Evolutionary conservation across 495 filamentous ascomycete species (phyloP).

Genomic region (Penicillium verhagenii): DNA sequence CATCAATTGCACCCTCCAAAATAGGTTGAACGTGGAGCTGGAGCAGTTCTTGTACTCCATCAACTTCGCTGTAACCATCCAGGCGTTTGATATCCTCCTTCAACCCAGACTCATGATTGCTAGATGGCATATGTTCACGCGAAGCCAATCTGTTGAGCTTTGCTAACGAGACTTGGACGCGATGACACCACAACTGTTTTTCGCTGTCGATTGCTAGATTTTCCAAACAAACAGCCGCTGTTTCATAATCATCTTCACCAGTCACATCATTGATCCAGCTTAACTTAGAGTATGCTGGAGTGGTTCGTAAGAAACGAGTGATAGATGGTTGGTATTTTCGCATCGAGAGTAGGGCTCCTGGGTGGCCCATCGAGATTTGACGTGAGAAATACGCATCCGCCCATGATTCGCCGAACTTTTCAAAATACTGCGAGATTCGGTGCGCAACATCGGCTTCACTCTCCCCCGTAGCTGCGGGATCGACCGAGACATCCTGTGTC

Average conservation of each 20-base stretch:
- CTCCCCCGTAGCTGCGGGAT: constrained; percentile 12
- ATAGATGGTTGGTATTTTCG: constrained; percentile 63
- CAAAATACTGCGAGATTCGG: constrained; percentile 62
- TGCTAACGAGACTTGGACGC: constrained; percentile 83
- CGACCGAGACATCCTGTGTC: constrained; percentile 3
- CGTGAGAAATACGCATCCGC: constrained; percentile 77
- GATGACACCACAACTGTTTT: constrained; percentile 80
- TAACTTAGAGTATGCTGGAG: constrained; percentile 64
- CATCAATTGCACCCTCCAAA: constrained; percentile 69
- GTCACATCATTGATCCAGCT: constrained; percentile 92
- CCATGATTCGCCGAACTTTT: constrained; percentile 70
- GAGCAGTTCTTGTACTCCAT: constrained; percentile 72
- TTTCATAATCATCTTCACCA: constrained; percentile 66
- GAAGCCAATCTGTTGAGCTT: constrained; percentile 76
- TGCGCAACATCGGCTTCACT: constrained; percentile 36
- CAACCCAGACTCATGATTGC: constrained; percentile 18
- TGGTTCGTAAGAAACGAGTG: constrained; percentile 72
- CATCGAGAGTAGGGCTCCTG: constrained; percentile 63
- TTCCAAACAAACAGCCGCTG: constrained; percentile 66
- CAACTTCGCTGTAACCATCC: constrained; percentile 62
- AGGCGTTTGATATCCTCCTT: constrained; percentile 42
- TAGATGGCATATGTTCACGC: constrained; percentile 30
- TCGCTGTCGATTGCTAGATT: constrained; percentile 64
- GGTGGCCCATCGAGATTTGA: constrained; percentile 62
- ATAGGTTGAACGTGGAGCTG: constrained; percentile 58